Percentiles rank a stretch among this genome's conserved stretches.
Conservation (phyloP, 129 eudicot genomes). For the Chrysanthemum makinoi region DNA sequence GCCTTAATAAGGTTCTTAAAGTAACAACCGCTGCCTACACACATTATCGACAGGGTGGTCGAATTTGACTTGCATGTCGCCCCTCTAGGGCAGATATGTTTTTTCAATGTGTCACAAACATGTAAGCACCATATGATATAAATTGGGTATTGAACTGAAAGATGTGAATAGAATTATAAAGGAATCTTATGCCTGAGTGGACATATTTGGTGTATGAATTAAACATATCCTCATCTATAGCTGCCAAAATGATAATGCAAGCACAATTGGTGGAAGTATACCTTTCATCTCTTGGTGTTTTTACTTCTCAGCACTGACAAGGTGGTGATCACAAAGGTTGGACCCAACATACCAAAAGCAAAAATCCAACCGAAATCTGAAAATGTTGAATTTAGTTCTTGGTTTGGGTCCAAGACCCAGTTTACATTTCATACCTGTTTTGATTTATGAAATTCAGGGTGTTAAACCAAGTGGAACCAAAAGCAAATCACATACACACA, state of each 20-base stretch:
- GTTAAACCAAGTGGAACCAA: not conserved
- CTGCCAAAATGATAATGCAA: not conserved
- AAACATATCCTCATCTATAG: not conserved
- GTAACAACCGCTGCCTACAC: not conserved
- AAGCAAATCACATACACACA: not conserved
- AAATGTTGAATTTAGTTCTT: not conserved
- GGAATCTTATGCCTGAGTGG: not conserved
- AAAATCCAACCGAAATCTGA: not conserved
- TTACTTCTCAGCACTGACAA: not conserved
- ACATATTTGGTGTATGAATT: not conserved
- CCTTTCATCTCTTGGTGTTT: constrained; percentile 2
- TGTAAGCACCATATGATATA: constrained; percentile 4
- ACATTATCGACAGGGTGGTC: constrained; percentile 14
- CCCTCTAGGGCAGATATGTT: not conserved
- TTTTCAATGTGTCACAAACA: not conserved
- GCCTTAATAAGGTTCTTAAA: not conserved
- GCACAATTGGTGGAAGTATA: not conserved
- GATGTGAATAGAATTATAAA: not conserved
- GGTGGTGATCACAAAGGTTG: not conserved
- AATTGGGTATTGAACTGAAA: constrained; percentile 1
- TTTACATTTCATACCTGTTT: not conserved
- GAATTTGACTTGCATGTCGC: not conserved
- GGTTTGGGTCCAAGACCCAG: not conserved
- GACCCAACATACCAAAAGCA: not conserved
- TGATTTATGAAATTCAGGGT: constrained; percentile 8